Base-by-base conservation (phyloP, 2,329 filamentous ascomycete genomes). In the Colletotrichum liaoningense region DNA sequence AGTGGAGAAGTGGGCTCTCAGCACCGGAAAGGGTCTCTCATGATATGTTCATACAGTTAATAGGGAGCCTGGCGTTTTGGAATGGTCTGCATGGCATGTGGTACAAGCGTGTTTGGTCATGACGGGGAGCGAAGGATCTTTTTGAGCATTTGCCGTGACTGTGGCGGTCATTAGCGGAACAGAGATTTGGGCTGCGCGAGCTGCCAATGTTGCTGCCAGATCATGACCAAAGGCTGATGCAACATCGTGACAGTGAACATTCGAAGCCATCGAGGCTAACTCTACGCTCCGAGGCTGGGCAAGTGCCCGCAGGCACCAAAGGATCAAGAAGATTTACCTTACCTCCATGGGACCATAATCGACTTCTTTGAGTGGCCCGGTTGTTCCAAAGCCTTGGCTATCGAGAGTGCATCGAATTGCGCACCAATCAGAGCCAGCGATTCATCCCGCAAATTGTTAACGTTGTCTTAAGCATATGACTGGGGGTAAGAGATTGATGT, bases 1-100 rank as follows among this genome's bases (percentile, higher is more conserved):
- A 56, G 60, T 73, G 12, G 71, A 73, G 56, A 73, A 71, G 56
- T 73, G 71, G 71, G 60, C 62, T n/a, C 22, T 46, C 7, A 55
- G 62, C 26, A 49, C 60, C 4, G 62, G 67, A 28, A 60, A 26
- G 14, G 12, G 9, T n/a, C 4, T 26, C 8, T 16, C 24, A 35
- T 46, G 4, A 8, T 2, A 2, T 24, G 14, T 52, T 4, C 42
- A 49, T n/a, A 19, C 9, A 49, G 3, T 49, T 0, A 4, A n/a
- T 38, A 19, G n/a, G 24, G n/a, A n/a, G 52, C 52, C 24, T 7
- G 46, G 22, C 46, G 46, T 63, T 54, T 24, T 12, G n/a, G 30
- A 9, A n/a, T 11, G 8, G 42, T 49, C n/a, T 49, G 42, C 42
- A 49, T 49, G 42, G 19, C 42, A 49, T 49, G 19, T 22, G 42